Evolutionary conservation across 169 alveolate species (phyloP), one percentile per base, ranked within the genome.

Genomic region (Eimeria acervulina): DNA sequence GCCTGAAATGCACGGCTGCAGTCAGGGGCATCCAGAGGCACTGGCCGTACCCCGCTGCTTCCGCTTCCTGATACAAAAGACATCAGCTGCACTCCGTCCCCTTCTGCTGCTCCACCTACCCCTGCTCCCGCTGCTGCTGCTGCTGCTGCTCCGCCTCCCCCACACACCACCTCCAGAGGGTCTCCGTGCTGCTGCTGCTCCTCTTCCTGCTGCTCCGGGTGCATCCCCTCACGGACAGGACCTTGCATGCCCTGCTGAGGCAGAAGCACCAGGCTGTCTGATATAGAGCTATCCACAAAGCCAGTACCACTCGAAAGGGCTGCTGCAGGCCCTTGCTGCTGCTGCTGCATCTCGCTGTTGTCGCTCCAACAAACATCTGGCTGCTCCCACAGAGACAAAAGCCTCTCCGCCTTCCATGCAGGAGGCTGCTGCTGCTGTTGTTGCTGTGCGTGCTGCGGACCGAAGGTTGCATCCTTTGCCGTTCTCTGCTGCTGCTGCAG

Each of bases 271-370:
- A 84, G 78, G 38, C 93, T 44, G 80, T 84, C 93, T 33, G 55
- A 44, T 0, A 84, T 84, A n/a, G 78, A 59, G 23, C 80, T 33
- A n/a, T 84, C 93, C 36, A 59, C 93, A 84, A 84, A 84, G 55
- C 59, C 55, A 52, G 78, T 19, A 36, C 33, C 93, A 21, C 42
- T 52, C 3, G 93, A 28, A 36, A 55, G 40, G 12, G 76, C 33
- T 21, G 81, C 93, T 28, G 78, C 76, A 21, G 93, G 42, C 1
- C 59, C 78, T 55, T 59, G 80, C 44, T 59, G 93, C 61, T 52
- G 93, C 70, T 81, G 90, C 80, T 84, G 42, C 80, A 59, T 59
- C 26, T 84, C 78, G 59, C 80, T 84, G 93, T 40, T 84, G 93
- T 80, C 31, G 80, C 80, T 59, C 93, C 93, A 84, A 61, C 93